Percentiles rank a stretch among this genome's conserved stretches.
Conservation (phyloP, 768 basidiomycete species). For the Serendipita sp. region DNA sequence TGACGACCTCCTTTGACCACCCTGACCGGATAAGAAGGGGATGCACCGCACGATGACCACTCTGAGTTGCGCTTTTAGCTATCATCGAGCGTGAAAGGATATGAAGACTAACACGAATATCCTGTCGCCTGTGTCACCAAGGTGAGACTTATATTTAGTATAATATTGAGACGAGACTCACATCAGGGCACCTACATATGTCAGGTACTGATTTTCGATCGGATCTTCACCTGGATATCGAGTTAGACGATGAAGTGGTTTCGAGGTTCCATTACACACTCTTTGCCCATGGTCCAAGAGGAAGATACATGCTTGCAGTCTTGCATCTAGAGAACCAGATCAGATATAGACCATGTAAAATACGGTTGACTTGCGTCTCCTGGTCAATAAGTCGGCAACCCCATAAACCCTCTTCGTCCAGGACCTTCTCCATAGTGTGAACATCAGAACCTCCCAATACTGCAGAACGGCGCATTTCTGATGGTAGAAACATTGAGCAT, state of each 20-base stretch:
- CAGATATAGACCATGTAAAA: background rate
- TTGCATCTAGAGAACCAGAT: background rate
- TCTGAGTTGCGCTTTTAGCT: background rate
- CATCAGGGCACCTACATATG: background rate
- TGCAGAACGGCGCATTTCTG: background rate
- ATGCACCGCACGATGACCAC: background rate
- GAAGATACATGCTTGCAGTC: background rate
- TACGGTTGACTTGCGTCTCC: background rate
- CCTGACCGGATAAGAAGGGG: background rate
- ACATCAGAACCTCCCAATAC: background rate
- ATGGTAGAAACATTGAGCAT: background rate
- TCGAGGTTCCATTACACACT: background rate
- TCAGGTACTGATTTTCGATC: background rate
- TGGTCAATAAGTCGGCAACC: background rate
- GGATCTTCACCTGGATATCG: background rate
- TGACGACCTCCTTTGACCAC: background rate
- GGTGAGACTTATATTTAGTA: no score
- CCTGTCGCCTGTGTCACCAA: background rate
- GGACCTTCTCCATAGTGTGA: background rate
- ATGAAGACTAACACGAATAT: background rate
- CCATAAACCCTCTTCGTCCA: conserved; percentile 2
- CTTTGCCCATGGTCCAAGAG: background rate
- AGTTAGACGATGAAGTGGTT: background rate
- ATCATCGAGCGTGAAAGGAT: background rate
- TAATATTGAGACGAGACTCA: no score